phyloP scores from a whole-genome alignment of 495 filamentous ascomycete species.

The Penicillium pancosmium region DNA sequence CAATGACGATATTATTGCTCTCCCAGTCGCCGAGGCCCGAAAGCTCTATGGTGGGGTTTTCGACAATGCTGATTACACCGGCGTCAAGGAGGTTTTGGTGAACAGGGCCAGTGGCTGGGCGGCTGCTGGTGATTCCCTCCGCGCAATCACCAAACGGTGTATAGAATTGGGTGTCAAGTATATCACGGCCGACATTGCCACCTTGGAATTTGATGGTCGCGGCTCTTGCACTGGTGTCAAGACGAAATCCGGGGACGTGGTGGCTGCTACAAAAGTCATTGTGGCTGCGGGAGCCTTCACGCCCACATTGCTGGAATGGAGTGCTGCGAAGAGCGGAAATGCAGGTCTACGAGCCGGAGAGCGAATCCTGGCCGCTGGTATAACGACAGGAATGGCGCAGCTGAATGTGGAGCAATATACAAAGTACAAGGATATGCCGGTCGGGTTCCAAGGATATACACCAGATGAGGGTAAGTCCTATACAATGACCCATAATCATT shows the following conservation, averaged over 20 bases:
- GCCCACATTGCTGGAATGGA: slow-evolving; percentile 57
- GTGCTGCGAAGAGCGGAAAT: slow-evolving; percentile 45
- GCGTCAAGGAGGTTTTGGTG: slow-evolving; percentile 49
- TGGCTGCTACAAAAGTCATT: slow-evolving; percentile 50
- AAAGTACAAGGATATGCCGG: slow-evolving; percentile 39
- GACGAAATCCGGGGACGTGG: slow-evolving; percentile 38
- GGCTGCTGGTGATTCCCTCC: slow-evolving; percentile 57
- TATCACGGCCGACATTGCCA: slow-evolving; percentile 47
- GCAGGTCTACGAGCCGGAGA: slow-evolving; percentile 49
- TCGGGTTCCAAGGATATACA: slow-evolving; percentile 41
- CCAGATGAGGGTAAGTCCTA: slow-evolving; percentile 29
- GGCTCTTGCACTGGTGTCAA: slow-evolving; percentile 51
- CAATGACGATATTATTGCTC: slow-evolving; percentile 38
- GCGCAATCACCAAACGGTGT: slow-evolving; percentile 46
- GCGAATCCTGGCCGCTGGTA: slow-evolving; percentile 58
- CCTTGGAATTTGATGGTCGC: slow-evolving; percentile 44
- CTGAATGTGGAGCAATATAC: slow-evolving; percentile 30
- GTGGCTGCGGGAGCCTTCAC: slow-evolving; percentile 63
- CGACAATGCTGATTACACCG: slow-evolving; percentile 54
- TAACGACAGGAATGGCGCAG: slow-evolving; percentile 52
- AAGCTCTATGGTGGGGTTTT: slow-evolving; percentile 54
- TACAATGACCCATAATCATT: not conserved
- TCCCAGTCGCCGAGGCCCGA: slow-evolving; percentile 47
- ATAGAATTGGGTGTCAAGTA: slow-evolving; percentile 56
- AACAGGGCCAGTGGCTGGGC: slow-evolving; percentile 64